phyloP scores from a whole-genome alignment of 495 filamentous ascomycete species.

The Choiromyces venosus region DNA sequence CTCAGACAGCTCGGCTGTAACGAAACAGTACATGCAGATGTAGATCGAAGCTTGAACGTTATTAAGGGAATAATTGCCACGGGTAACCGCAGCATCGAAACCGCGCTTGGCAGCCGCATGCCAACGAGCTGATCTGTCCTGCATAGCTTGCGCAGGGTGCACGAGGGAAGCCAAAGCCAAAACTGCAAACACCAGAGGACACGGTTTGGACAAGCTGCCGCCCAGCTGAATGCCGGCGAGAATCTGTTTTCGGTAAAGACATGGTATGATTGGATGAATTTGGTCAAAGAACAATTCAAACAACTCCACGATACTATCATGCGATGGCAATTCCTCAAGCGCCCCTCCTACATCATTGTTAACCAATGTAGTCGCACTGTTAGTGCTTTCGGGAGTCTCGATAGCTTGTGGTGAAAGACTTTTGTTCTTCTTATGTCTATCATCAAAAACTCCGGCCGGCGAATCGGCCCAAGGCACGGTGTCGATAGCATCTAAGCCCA shows the following conservation, averaged over 20 bases:
- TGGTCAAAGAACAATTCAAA: conserved; percentile 36
- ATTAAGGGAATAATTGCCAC: conserved; percentile 26
- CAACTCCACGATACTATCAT: conserved; percentile 24
- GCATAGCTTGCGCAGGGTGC: conserved; percentile 23
- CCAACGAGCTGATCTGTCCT: conserved; percentile 23
- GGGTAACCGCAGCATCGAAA: conserved; percentile 32
- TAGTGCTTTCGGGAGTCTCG: conserved; percentile 8
- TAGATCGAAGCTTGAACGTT: conserved; percentile 39
- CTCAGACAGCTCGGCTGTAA: conserved; percentile 32
- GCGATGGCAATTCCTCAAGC: conserved; percentile 27
- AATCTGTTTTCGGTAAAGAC: conserved; percentile 35
- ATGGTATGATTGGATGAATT: conserved; percentile 37
- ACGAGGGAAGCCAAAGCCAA: conserved; percentile 33
- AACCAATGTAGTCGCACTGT: not conserved
- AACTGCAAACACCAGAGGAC: conserved; percentile 32
- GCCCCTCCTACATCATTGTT: conserved; percentile 2
- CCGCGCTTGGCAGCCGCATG: conserved; percentile 26
- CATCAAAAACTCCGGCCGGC: not conserved
- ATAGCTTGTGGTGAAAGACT: conserved; percentile 5
- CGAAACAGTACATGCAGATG: conserved; percentile 34
- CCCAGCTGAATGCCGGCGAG: conserved; percentile 21
- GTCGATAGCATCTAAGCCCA: conserved; percentile 21
- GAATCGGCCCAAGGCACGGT: conserved; percentile 23
- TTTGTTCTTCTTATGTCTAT: conserved; percentile 15
- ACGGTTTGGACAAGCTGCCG: conserved; percentile 21